These are phyloP conservation scores for Paracorniculantispora psalliotae DNA, from an alignment of 2,329 filamentous ascomycete genomes.

Conservation along the genomic window DNA sequence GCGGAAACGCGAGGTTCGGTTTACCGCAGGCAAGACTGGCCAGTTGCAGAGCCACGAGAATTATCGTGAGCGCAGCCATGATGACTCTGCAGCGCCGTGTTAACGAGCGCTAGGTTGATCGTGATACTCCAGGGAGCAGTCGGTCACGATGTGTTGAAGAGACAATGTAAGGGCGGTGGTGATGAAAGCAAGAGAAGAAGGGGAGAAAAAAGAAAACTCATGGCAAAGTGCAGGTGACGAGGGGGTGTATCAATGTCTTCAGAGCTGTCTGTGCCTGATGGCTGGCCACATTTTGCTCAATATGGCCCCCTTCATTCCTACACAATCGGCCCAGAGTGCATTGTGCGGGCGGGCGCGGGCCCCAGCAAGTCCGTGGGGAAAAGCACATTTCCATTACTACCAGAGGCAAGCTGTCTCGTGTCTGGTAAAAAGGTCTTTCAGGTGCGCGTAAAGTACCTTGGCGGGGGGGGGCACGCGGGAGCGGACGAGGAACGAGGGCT, in stretches of 20 bases:
- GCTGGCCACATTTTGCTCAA: constrained; percentile 25
- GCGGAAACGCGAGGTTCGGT: constrained; percentile 57
- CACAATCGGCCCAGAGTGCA: constrained; percentile 14
- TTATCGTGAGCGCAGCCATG: constrained; percentile 27
- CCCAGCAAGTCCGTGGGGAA: constrained; percentile 4
- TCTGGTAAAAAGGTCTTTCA: constrained; percentile 1
- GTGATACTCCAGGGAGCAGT: constrained; percentile 15
- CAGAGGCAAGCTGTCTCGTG: constrained; percentile 30
- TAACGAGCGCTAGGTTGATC: constrained; percentile 18
- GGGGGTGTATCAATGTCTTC: constrained; percentile 18
- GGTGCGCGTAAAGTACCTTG: constrained; percentile 9
- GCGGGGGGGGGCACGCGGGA: neutral
- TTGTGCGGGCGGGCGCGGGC: neutral
- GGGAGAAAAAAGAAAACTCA: constrained; percentile 15
- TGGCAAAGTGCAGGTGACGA: constrained; percentile 15
- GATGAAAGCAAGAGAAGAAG: constrained; percentile 16
- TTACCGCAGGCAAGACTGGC: constrained; percentile 24
- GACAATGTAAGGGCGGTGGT: constrained; percentile 12
- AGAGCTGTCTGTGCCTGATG: constrained; percentile 19
- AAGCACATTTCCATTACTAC: constrained; percentile 23
- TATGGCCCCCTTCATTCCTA: constrained; percentile 36
- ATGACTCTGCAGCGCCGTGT: constrained; percentile 16
- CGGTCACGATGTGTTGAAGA: constrained; percentile 15
- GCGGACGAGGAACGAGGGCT: constrained; percentile 8
- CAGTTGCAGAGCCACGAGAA: constrained; percentile 22